Base-by-base conservation (phyloP, 2,329 filamentous ascomycete genomes). In the Alternaria sp. region DNA sequence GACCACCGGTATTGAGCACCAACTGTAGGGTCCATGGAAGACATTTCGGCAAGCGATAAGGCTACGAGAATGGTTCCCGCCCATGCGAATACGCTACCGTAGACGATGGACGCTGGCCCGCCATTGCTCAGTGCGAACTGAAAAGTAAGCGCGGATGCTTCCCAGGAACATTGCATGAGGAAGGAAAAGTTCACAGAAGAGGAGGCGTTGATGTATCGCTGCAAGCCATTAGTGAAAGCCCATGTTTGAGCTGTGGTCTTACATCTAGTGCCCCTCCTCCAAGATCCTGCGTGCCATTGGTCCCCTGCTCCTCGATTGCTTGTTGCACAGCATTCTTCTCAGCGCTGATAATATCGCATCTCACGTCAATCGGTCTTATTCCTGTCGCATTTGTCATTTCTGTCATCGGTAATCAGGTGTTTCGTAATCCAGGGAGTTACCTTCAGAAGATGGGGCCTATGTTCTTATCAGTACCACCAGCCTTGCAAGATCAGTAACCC, bases 1-100 rank as follows among this genome's bases (percentile, higher is more conserved):
- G 70, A 69, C 73, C 73, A 76, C 10, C 70, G 65, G 56, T 76
- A 75, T 54, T 75, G 74, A n/a, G 74, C 74, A 17, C 74, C 74
- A 17, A 74, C 71, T 8, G 68, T 72, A 4, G 73, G 74, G 47
- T 73, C 70, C 72, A 77, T 76, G 3, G 73, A 74, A 6, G 73
- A 71, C 67, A 77, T 68, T 25, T 76, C 74, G 5, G 67, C 72
- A 1, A 77, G 60, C 6, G 70, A 79, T 3, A 76, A 73, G 8
- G 76, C 75, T 9, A 77, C 70, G 4, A 78, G 73, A n/a, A 60
- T 69, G 8, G 73, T 67, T 15, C 74, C 74, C n/a, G 70, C 51
- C 11, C 66, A 68, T 2, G 71, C 68, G 23, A 77, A 65, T 30
- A 77, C 69, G 46, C 59, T 66, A 36, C 74, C 74, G 40, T 75